These are phyloP conservation scores for Microstegium vimineum DNA, from an alignment of 176 grass and related monocot genomes.

Conservation along the genomic window DNA sequence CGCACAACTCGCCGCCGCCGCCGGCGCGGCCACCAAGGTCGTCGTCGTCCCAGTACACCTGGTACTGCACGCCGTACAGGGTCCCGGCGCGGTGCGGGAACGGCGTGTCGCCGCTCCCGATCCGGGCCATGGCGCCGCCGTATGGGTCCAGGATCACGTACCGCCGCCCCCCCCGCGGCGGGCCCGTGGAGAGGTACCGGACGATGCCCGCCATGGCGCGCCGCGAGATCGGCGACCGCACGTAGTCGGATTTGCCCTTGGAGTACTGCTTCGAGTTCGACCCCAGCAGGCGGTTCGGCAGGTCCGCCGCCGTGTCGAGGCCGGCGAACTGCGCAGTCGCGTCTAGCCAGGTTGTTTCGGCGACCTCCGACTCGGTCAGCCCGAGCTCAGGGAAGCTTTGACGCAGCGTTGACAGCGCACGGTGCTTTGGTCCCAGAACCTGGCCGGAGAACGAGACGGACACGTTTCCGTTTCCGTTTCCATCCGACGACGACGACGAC, in stretches of 20 bases:
- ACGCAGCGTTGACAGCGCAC: background rate
- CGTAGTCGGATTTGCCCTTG: slow-evolving; percentile 72
- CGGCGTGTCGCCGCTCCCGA: background rate
- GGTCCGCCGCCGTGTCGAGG: slow-evolving; percentile 3
- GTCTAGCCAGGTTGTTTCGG: slow-evolving; percentile 57
- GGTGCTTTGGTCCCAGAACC: slow-evolving; percentile 18
- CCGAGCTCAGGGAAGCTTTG: slow-evolving; percentile 40
- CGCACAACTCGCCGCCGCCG: background rate
- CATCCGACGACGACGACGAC: background rate
- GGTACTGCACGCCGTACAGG: slow-evolving; percentile 62
- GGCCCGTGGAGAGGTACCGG: slow-evolving; percentile 16
- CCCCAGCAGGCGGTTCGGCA: background rate
- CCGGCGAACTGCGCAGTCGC: slow-evolving; percentile 40
- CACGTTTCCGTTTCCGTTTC: slow-evolving; percentile 16
- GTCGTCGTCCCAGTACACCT: slow-evolving; percentile 10
- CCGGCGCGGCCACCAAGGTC: background rate
- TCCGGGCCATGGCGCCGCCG: slow-evolving; percentile 51
- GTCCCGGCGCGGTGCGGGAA: slow-evolving; percentile 53
- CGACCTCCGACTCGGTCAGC: slow-evolving; percentile 1
- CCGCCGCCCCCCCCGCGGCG: background rate
- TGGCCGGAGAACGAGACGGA: slow-evolving; percentile 40
- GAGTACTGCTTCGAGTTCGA: slow-evolving; percentile 3
- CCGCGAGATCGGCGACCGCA: slow-evolving; percentile 17
- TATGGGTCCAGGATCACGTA: slow-evolving; percentile 56
- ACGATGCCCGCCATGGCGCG: slow-evolving; percentile 1